Conservation (phyloP, 179 eudicot genomes). For the Heliamphora ciliata region DNA sequence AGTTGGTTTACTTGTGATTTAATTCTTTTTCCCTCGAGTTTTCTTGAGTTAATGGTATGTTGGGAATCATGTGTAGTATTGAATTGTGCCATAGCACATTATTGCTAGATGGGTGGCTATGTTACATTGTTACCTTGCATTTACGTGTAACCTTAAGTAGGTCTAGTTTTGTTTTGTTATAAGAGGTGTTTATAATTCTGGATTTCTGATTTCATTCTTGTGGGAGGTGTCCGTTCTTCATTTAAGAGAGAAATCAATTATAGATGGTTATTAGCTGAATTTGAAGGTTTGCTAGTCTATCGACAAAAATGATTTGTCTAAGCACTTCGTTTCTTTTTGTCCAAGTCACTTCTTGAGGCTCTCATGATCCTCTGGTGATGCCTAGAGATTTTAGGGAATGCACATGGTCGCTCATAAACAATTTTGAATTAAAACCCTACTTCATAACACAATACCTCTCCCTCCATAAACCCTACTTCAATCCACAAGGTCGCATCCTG, state of each 20-base stretch:
- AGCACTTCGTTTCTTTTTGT: no score
- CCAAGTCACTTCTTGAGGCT: not conserved
- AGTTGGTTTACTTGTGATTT: slow-evolving; percentile 4
- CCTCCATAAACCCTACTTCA: not conserved
- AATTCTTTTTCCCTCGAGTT: not conserved
- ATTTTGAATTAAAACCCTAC: not conserved
- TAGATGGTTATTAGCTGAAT: not conserved
- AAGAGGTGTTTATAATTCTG: not conserved
- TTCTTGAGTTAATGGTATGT: not conserved
- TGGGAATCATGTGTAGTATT: not conserved
- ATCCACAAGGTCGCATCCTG: not conserved
- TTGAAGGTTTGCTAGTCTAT: not conserved
- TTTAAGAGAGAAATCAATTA: not conserved
- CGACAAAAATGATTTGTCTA: no score
- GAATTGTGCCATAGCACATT: not conserved
- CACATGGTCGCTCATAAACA: no score
- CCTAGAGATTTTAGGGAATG: not conserved
- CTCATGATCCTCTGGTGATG: not conserved
- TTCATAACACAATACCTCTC: not conserved
- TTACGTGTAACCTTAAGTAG: not conserved
- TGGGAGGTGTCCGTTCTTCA: not conserved
- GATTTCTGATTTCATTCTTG: not conserved
- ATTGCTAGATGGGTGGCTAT: not conserved
- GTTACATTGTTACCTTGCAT: not conserved
- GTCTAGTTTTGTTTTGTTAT: not conserved